phyloP scores from a whole-genome alignment of 306 rosid species.

The Cicer pinnatifidum region DNA sequence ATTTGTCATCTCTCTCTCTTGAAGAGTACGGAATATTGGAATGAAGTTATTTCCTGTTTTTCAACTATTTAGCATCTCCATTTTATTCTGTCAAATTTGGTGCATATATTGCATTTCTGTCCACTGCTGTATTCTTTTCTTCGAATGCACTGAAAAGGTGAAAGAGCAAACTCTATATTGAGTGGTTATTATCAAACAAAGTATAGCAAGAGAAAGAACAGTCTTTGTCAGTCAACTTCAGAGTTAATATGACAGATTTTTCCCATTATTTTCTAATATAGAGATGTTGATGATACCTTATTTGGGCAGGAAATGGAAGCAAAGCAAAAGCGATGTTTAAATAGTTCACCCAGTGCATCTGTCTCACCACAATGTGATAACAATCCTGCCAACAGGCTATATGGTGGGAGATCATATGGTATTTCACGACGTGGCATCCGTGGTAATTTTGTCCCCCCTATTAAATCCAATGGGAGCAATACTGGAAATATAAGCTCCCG shows the following conservation, averaged over 20 bases:
- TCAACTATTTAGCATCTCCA: conserved; percentile 1
- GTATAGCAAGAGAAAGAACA: conserved; percentile 36
- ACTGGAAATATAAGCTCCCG: conserved; percentile 68
- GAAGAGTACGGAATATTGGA: neutral
- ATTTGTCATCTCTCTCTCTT: neutral
- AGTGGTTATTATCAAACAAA: conserved; percentile 7
- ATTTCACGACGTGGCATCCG: conserved; percentile 77
- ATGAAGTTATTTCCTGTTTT: conserved; percentile 5
- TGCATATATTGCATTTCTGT: conserved; percentile 5
- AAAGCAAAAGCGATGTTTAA: conserved; percentile 44
- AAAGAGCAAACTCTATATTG: conserved; percentile 21
- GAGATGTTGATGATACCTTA: conserved; percentile 16
- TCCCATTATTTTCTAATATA: neutral
- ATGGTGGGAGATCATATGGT: conserved; percentile 77
- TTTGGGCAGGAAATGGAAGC: conserved; percentile 46
- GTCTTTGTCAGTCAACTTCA: conserved; percentile 11
- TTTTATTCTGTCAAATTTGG: conserved; percentile 23
- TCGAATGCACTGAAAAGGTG: conserved; percentile 3
- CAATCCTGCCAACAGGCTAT: conserved; percentile 54
- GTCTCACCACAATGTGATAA: conserved; percentile 50
- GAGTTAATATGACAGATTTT: conserved; percentile 9
- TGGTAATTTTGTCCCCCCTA: conserved; percentile 91
- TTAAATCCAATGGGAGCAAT: conserved; percentile 69
- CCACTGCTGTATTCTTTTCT: neutral
- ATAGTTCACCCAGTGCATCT: conserved; percentile 47